A percentile compares a stretch with the other conserved stretches of the same genome.
Evolutionary conservation across 495 filamentous ascomycete genomes (phyloP).

Genomic region (Aspergillus funiculosus): DNA sequence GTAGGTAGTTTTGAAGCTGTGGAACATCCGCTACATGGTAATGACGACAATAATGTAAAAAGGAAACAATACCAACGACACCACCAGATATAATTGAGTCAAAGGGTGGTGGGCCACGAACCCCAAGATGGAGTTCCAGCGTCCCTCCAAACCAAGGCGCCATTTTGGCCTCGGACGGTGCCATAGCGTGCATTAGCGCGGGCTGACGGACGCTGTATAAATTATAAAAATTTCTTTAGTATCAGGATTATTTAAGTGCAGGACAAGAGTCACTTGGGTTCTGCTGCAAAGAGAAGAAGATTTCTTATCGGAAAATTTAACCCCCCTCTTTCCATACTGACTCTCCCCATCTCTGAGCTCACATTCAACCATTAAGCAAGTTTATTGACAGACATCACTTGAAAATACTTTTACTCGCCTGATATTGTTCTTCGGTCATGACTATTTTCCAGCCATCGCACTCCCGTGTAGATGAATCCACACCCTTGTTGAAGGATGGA

Average conservation of each 20-base stretch:
- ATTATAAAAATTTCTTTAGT: background rate
- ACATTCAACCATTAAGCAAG: no score
- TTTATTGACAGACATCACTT: no score
- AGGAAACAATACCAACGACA: no score
- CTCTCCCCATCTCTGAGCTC: background rate
- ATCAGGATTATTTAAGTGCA: background rate
- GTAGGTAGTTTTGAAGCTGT: no score
- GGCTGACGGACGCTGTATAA: background rate
- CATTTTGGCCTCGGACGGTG: no score
- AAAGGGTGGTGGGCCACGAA: no score
- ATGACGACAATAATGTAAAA: no score
- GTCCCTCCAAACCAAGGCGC: no score
- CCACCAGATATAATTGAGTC: no score
- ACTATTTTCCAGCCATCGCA: constrained; percentile 1
- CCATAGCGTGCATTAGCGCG: constrained; percentile 4
- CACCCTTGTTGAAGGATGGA: constrained; percentile 21
- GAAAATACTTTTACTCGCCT: background rate
- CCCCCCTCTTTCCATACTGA: background rate
- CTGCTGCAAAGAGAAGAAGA: no score
- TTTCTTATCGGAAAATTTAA: background rate
- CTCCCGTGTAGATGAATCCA: constrained; percentile 20
- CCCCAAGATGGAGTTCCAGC: no score
- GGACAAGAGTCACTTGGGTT: background rate
- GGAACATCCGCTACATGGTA: no score
- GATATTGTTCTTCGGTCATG: background rate